phyloP scores from a whole-genome alignment of 139 green algal species.

The Chlorella sp. region DNA sequence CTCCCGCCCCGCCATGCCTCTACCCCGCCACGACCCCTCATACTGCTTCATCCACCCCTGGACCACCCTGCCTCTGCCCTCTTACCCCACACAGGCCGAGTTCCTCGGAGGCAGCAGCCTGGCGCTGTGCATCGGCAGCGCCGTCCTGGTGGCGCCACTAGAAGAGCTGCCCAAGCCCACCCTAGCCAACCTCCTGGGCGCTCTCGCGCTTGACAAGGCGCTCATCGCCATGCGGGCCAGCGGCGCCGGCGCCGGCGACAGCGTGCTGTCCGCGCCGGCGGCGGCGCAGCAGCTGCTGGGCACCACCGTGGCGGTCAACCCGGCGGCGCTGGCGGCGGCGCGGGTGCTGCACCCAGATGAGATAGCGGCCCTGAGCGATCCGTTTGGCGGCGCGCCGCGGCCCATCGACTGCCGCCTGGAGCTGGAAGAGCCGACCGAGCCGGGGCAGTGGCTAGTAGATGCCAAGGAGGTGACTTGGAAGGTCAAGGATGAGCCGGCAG shows the following conservation, averaged over 20 bases:
- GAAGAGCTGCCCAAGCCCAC: conserved; percentile 23
- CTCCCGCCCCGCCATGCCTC: not conserved
- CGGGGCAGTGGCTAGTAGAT: conserved; percentile 15
- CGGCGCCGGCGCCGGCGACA: not conserved
- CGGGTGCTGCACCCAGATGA: conserved; percentile 26
- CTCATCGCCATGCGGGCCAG: not conserved
- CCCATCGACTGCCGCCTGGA: conserved; percentile 5
- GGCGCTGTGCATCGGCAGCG: conserved; percentile 8
- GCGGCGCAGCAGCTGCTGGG: conserved; percentile 16
- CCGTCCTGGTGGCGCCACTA: conserved; percentile 2
- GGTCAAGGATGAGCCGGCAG: not conserved
- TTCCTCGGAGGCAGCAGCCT: conserved; percentile 1
- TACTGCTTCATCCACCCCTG: not conserved
- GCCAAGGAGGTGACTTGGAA: not conserved
- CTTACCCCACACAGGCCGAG: not conserved
- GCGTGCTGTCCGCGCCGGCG: not conserved
- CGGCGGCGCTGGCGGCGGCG: conserved; percentile 4
- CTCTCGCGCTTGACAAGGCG: not conserved
- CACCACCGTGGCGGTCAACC: not conserved
- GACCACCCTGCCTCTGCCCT: not conserved
- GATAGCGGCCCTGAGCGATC: not conserved
- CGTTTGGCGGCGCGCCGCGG: conserved; percentile 18
- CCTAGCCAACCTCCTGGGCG: conserved; percentile 36
- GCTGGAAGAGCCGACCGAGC: not conserved
- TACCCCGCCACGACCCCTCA: too few species aligned